phyloP scores from a whole-genome alignment of 306 rosid species.

The Begonia peltatifolia region DNA sequence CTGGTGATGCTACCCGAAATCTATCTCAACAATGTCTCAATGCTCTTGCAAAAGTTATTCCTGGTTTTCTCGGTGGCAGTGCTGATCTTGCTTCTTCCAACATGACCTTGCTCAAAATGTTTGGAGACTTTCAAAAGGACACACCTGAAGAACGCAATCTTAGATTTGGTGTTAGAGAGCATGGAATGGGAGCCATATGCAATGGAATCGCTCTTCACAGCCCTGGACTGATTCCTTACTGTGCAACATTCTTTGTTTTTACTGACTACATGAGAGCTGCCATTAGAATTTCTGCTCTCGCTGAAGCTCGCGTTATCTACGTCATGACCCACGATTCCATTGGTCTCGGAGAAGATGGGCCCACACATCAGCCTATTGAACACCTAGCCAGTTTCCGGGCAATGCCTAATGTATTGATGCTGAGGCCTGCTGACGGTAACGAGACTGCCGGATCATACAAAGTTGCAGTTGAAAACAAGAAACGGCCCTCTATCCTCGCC shows the following conservation, averaged over 20 bases:
- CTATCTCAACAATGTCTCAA: conserved; percentile 76
- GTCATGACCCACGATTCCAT: conserved; percentile 98
- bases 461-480: conserved; percentile 63
- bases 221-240: conserved; percentile 81
- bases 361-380: conserved; percentile 94
- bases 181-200: conserved; percentile 95
- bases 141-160: conserved; percentile 87
- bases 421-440: conserved; percentile 93
- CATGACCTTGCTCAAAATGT: conserved; percentile 80
- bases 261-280: conserved; percentile 98
- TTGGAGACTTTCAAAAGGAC: conserved; percentile 70
- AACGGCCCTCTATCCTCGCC: conserved; percentile 95
- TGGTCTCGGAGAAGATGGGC: conserved; percentile 99
- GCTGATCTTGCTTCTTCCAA: conserved; percentile 98
- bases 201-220: conserved; percentile 91
- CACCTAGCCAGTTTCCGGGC: conserved; percentile 98
- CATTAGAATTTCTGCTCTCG: conserved; percentile 79
- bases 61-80: conserved; percentile 93
- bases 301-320: conserved; percentile 62
- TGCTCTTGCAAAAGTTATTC: conserved; percentile 83
- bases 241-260: conserved; percentile 97
- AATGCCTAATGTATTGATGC: conserved; percentile 93
- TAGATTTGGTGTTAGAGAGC: conserved; percentile 95
- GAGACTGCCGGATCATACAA: conserved; percentile 98
- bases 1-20: conserved; percentile 89